Conservation (phyloP, 306 rosid genomes). For the Begonia loranthoides region DNA sequence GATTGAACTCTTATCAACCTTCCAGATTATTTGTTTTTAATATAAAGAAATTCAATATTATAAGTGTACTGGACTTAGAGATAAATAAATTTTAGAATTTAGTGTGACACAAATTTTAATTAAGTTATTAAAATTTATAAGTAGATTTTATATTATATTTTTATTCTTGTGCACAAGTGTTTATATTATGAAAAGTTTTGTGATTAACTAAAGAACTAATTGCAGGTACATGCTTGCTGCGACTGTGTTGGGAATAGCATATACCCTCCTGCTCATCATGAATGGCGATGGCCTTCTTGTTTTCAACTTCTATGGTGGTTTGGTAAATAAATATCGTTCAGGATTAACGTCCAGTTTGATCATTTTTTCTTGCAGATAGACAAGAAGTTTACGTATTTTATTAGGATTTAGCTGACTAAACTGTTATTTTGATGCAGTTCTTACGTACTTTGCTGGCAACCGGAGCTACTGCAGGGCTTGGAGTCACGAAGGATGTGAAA, state of each 20-base stretch:
- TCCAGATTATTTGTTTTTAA: no score
- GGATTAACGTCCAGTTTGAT: background rate
- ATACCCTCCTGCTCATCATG: conserved; percentile 4
- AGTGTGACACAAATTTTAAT: no score
- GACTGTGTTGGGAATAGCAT: conserved; percentile 9
- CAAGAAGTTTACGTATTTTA: no score
- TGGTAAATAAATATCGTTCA: conserved; percentile 1
- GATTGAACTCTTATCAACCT: no score
- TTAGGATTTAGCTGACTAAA: no score
- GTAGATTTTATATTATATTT: conserved; percentile 3
- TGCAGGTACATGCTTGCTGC: conserved; percentile 12
- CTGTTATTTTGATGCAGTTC: conserved; percentile 7
- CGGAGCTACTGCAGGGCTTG: conserved; percentile 18
- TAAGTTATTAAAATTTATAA: conserved; percentile 1
- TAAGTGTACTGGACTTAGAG: no score
- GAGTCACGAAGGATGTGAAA: conserved; percentile 9
- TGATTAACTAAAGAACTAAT: background rate
- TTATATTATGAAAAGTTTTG: background rate
- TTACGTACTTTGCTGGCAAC: conserved; percentile 8
- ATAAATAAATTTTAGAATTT: no score
- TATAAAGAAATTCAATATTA: no score
- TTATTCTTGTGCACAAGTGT: background rate
- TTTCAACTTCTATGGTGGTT: conserved; percentile 12
- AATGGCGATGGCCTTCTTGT: conserved; percentile 1
- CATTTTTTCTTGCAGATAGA: background rate